Evolutionary conservation across 768 basidiomycete species (phyloP), one percentile per base, ranked within the genome.

Genomic region (Rhodotorula paludigena): DNA sequence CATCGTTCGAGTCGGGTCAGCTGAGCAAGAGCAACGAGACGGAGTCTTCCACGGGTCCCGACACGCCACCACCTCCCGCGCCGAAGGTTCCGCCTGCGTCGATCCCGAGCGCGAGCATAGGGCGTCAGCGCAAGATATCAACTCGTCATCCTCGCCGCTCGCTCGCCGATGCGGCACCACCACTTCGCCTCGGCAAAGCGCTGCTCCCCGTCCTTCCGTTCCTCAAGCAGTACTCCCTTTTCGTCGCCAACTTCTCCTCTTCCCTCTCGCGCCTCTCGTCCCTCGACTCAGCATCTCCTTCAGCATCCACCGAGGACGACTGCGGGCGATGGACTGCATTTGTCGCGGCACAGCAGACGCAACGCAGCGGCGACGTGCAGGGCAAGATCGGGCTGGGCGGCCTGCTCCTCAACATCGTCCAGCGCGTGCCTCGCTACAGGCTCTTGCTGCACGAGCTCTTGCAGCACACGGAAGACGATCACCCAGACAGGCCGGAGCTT

Each of bases 141-240:
- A 53, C 35, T 11, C 60, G 60, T 20, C 35, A 8, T 39, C 6
- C 12, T 3, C n/a, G n/a, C 32, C 14, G 33, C 20, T 4, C 2
- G 6, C 18, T 0, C 2, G 25, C 32, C 30, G 25, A 23, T 9
- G 3, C 60, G 1, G 57, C 63, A 0, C 49, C 66, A 3, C 71
- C 71, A 0, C 10, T 65, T 14, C 30, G 53, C 23, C 64, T 75
- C 38, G 74, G 73, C 9, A 55, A 41, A 18, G 55, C 61, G 4
- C 61, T 75, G 32, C 60, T 73, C 3, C 71, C 74, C 4, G 53
- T 74, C 58, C 57, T 74, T 16, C 75, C 75, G 3, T 76, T 76
- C 64, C 60, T 75, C 41, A 75, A 72, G 47, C 66, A 63, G 42
- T 76, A 76, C 64, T 68, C 73, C 15, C 71, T 75, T 63, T 75